Percentiles rank a stretch among this genome's conserved stretches.
Conservation (phyloP, 129 eudicot genomes). For the Gnaphalium uliginosum region DNA sequence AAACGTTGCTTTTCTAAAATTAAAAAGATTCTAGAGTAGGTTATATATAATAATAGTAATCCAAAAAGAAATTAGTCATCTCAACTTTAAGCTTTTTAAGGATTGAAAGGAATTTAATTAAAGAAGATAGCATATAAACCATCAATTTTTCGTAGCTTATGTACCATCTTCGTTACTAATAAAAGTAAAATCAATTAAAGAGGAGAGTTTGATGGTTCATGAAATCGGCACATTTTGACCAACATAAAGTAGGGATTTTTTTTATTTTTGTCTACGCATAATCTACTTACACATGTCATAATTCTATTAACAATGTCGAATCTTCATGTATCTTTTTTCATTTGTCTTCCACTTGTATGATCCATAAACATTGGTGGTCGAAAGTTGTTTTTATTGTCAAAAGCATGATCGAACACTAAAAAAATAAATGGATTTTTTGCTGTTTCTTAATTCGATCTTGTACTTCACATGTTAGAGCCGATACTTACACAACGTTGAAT, state of each 20-base stretch:
- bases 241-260: conserved; percentile 9
- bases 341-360: neutral
- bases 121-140: too few relatives aligned
- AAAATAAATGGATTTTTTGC: too few relatives aligned
- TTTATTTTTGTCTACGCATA: conserved; percentile 1
- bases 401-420: neutral
- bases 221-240: conserved; percentile 24
- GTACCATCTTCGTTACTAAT: conserved; percentile 15
- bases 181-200: neutral
- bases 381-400: neutral
- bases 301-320: neutral
- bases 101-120: conserved; percentile 4
- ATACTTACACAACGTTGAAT: too few relatives aligned
- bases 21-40: too few relatives aligned
- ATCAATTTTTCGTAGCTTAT: too few relatives aligned
- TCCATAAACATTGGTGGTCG: neutral
- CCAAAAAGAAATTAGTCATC: neutral
- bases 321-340: neutral
- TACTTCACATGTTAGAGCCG: too few relatives aligned
- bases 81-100: conserved; percentile 4
- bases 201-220: conserved; percentile 5
- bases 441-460: too few relatives aligned
- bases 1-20: too few relatives aligned
- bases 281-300: conserved; percentile 20
- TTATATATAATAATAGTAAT: conserved; percentile 4